Conservation (phyloP, 257 asterid species). For the Nicotiana sylvestris region DNA sequence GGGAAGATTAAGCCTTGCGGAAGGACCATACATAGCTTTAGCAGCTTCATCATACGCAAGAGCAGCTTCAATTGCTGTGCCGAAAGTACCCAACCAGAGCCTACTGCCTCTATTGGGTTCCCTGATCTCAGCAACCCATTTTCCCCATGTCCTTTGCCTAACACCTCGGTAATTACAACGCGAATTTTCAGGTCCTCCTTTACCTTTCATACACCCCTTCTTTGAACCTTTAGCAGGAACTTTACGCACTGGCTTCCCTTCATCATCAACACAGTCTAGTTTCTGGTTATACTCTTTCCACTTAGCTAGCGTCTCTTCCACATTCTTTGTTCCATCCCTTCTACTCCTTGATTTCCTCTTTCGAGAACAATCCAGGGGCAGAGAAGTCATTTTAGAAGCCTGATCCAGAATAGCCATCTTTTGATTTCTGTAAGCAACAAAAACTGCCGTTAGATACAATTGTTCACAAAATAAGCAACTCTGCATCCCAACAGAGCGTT, state of each 20-base stretch:
- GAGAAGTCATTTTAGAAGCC: slow-evolving; percentile 5
- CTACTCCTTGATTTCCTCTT: slow-evolving; percentile 29
- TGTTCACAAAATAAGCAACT: background rate
- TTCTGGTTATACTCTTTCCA: slow-evolving; percentile 37
- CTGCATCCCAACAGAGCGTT: background rate
- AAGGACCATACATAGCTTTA: slow-evolving; percentile 32
- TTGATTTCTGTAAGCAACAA: slow-evolving; percentile 7
- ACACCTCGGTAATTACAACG: slow-evolving; percentile 36
- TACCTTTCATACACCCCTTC: slow-evolving; percentile 42
- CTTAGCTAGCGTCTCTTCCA: slow-evolving; percentile 29
- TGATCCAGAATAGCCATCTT: slow-evolving; percentile 15
- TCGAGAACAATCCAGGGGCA: slow-evolving; percentile 14
- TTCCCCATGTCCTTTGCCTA: slow-evolving; percentile 43
- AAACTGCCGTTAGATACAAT: background rate
- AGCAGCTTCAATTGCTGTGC: slow-evolving; percentile 30
- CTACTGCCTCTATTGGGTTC: slow-evolving; percentile 35
- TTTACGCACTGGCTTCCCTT: slow-evolving; percentile 16
- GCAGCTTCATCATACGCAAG: slow-evolving; percentile 42
- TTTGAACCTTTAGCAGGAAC: slow-evolving; percentile 40
- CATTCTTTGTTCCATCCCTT: slow-evolving; percentile 8
- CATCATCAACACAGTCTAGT: slow-evolving; percentile 8
- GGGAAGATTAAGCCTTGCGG: slow-evolving; percentile 31
- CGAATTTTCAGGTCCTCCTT: slow-evolving; percentile 25
- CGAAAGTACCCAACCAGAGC: slow-evolving; percentile 41
- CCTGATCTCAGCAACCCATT: slow-evolving; percentile 45